Conservation (phyloP, 371 early-diverging fungal genomes). For the Phascolomyces articulosus region DNA sequence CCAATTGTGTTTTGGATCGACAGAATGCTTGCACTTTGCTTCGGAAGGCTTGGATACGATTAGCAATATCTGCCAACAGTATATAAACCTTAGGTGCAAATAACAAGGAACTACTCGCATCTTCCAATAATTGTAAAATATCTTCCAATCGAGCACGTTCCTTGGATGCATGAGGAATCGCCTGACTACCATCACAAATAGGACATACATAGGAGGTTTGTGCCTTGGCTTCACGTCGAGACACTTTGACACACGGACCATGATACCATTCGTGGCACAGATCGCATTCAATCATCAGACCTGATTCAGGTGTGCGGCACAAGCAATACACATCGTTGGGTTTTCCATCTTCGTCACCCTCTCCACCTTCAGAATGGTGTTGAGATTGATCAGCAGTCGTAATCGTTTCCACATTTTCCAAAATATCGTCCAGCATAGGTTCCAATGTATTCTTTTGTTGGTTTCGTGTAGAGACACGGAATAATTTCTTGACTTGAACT, state of each 20-base stretch:
- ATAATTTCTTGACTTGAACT: conserved; percentile 2
- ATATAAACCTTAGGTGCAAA: conserved; percentile 63
- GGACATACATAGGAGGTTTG: conserved; percentile 70
- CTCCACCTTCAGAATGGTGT: too few species aligned
- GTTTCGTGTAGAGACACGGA: not conserved
- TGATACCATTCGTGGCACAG: conserved; percentile 86
- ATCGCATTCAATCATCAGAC: conserved; percentile 82
- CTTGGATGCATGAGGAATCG: conserved; percentile 40
- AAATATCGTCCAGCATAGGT: conserved; percentile 11
- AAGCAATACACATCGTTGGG: conserved; percentile 52
- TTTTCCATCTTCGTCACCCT: not conserved
- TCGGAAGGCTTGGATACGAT: conserved; percentile 31
- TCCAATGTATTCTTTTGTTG: conserved; percentile 13
- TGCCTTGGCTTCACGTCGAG: conserved; percentile 59
- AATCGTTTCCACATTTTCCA: conserved; percentile 16
- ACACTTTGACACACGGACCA: conserved; percentile 64
- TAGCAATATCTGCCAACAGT: conserved; percentile 53
- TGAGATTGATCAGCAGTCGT: conserved; percentile 11
- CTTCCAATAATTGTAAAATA: conserved; percentile 41
- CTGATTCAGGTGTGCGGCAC: conserved; percentile 62
- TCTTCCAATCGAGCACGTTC: conserved; percentile 51
- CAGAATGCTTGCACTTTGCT: conserved; percentile 44
- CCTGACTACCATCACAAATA: conserved; percentile 56
- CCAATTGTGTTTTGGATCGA: conserved; percentile 34
- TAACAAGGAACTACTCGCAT: conserved; percentile 43